phyloP scores from a whole-genome alignment of 306 rosid species.

The Castanospermum australe region DNA sequence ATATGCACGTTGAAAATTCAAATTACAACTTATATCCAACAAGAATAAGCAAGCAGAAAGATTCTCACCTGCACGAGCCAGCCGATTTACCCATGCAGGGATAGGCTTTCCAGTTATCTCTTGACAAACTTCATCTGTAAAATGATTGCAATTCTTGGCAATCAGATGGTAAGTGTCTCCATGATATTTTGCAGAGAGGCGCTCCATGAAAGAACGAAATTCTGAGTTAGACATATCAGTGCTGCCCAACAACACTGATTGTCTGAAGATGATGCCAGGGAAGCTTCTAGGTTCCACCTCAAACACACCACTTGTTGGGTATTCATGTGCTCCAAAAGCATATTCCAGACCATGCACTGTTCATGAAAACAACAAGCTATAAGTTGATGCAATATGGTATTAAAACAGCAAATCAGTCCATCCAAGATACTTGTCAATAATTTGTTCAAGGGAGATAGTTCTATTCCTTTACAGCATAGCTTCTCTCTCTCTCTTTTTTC shows the following conservation, averaged over 20 bases:
- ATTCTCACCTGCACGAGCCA: conserved; percentile 83
- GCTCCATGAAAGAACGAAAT: conserved; percentile 75
- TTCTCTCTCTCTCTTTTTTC: too few species aligned
- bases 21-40: conserved; percentile 1
- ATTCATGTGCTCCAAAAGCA: conserved; percentile 95
- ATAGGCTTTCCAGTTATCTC: conserved; percentile 84
- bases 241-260: conserved; percentile 77
- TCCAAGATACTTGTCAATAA: conserved; percentile 4
- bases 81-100: conserved; percentile 96
- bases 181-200: conserved; percentile 70
- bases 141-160: conserved; percentile 97
- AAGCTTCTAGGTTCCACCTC: conserved; percentile 97
- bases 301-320: conserved; percentile 84
- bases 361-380: conserved; percentile 32
- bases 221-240: conserved; percentile 75
- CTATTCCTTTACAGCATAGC: background rate
- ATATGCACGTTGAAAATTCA: conserved; percentile 1
- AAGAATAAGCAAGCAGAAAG: conserved; percentile 18
- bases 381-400: conserved; percentile 19
- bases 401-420: conserved; percentile 10
- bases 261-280: conserved; percentile 93
- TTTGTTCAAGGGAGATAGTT: background rate
- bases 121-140: conserved; percentile 81
- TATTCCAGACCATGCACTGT: conserved; percentile 88
- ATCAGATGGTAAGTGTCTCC: conserved; percentile 96